Percentiles rank a stretch among this genome's conserved stretches.
Evolutionary conservation across 75 land plant genomes (phyloP).

Genomic region (Pinus taeda): DNA sequence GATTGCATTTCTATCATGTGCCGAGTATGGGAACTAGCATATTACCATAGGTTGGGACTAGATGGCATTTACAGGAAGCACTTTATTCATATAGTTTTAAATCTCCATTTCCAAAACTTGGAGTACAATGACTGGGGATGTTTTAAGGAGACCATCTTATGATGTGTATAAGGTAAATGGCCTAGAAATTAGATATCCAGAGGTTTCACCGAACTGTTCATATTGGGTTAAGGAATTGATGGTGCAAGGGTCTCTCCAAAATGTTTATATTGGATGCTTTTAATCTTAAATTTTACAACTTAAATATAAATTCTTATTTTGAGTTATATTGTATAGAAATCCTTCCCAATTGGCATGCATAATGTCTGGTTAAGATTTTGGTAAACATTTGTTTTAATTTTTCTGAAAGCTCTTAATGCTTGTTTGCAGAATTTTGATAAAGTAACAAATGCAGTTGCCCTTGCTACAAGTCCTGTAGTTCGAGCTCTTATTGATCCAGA

Average conservation of each 20-base stretch:
- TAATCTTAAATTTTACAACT: neutral
- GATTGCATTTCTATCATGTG: no score
- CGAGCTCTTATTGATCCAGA: conserved; percentile 92
- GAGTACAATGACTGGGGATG: no score
- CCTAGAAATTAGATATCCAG: neutral
- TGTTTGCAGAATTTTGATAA: conserved; percentile 79
- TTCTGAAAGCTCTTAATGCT: neutral
- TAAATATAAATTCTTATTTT: neutral
- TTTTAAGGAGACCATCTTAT: no score
- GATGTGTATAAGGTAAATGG: neutral
- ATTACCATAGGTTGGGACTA: no score
- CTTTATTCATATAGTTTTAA: no score
- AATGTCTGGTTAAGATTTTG: neutral
- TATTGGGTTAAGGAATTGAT: no score
- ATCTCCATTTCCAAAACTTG: no score
- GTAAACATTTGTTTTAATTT: neutral
- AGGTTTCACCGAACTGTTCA: no score
- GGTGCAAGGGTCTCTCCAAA: no score
- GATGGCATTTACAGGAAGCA: no score
- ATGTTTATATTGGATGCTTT: neutral
- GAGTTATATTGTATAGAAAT: neutral
- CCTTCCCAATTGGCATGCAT: neutral
- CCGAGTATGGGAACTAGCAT: no score
- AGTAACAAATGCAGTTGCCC: conserved; percentile 88
- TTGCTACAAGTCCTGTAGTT: conserved; percentile 95